Evolutionary conservation across 2,329 filamentous ascomycete species (phyloP), one percentile per base, ranked within the genome.

Genomic region (Trichoderma koningiopsis): DNA sequence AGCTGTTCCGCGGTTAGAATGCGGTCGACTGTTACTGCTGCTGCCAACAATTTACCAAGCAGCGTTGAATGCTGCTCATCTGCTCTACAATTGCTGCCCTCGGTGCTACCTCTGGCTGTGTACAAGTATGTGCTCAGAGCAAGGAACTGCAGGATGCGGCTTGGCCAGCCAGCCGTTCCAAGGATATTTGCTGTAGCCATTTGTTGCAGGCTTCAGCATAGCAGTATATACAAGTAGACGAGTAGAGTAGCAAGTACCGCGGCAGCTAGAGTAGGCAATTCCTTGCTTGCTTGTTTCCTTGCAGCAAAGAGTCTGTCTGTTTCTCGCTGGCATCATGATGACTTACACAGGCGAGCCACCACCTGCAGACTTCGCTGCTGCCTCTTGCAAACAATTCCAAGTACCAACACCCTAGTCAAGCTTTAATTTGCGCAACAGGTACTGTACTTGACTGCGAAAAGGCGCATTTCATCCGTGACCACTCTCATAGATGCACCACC

Each of bases 391-490:
- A 19, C 16, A 7, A 7, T 7, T 19, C 16, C 16, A 40, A 8
- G 31, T 40, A 19, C 37, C 1, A 40, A 27, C 2, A 27, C 27
- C 37, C 37, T 40, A 1, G 16, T 40, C 37, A 40, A 40, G 37
- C 14, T 0, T 40, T 40, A 1, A 6, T 19, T 8, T 19, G 37
- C 14, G 37, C 37, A 19, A 3, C 16, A 43, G 37, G 37, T 43
- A 43, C 37, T 43, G 37, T 43, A 19, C 37, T 43, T 11, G 5
- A 19, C 5, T 43, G 16, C 37, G 14, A 49, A 49, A 22, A 49
- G n/a, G 43, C n/a, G 61, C 61, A 64, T 64, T 64, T 64, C 61
- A 24, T 56, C 49, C 55, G 61, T 43, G 19, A 5, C 31, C 22
- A 27, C 47, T 22, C 40, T 27, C 37, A 35, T 37, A n/a, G 37